Conservation (phyloP, 1,284 basidiomycete genomes). For the Crucibulum parvulum region DNA sequence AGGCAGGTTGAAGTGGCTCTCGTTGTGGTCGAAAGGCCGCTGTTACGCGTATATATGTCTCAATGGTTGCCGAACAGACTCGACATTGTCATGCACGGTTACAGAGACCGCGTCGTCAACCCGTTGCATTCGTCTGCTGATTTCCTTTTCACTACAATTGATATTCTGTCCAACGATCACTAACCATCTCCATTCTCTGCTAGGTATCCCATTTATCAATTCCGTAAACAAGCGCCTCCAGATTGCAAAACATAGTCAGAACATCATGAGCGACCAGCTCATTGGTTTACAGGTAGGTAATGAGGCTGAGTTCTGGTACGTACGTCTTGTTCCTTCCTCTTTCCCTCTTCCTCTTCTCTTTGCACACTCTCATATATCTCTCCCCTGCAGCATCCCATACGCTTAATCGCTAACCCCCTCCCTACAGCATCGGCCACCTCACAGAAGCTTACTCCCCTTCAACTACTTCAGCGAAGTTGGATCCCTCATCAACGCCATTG, state of each 20-base stretch:
- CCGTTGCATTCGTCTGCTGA: not conserved
- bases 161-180: not conserved
- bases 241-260: conserved; percentile 53
- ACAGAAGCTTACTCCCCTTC: conserved; percentile 21
- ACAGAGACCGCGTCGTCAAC: no score
- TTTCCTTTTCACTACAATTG: not conserved
- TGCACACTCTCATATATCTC: no score
- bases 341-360: no score
- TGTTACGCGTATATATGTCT: no score
- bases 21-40: no score
- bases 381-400: no score
- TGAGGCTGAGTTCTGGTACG: conserved; percentile 72
- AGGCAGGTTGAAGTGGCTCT: no score
- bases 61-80: no score
- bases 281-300: conserved; percentile 70
- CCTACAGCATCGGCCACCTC: conserved; percentile 24
- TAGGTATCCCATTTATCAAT: conserved; percentile 57
- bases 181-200: no score
- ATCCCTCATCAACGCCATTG: conserved; percentile 42
- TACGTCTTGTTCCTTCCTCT: no score
- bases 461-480: conserved; percentile 53
- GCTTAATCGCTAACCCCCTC: no score
- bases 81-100: no score
- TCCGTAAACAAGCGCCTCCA: conserved; percentile 55
- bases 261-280: conserved; percentile 64